A percentile compares a stretch with the other conserved stretches of the same genome.
phyloP scores from a whole-genome alignment of 169 alveolate species.

The Theileria annulata region DNA sequence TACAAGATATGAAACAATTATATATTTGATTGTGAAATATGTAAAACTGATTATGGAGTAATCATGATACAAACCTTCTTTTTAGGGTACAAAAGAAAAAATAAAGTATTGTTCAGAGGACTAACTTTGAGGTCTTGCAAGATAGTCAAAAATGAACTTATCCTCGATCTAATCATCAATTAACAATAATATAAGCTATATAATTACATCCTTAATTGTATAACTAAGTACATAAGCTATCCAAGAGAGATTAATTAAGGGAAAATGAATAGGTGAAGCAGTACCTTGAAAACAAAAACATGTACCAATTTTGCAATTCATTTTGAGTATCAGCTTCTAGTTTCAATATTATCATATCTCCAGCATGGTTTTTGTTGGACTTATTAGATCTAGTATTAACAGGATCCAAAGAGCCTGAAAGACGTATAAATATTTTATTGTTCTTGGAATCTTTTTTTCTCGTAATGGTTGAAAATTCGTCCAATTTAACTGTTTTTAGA shows the following conservation, averaged over 20 bases:
- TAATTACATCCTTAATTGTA: neutral
- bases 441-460: neutral
- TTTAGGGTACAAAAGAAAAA: constrained; percentile 18
- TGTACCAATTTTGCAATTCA: constrained; percentile 9
- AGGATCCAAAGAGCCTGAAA: constrained; percentile 13
- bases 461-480: constrained; percentile 25
- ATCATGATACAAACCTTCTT: neutral
- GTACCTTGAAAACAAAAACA: constrained; percentile 4
- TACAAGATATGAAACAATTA: neutral
- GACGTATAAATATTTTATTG: neutral
- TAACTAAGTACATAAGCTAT: neutral
- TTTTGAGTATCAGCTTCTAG: constrained; percentile 22
- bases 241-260: too few relatives aligned
- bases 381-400: neutral
- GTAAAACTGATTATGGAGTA: neutral
- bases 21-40: neutral
- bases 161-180: neutral
- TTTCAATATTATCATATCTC: neutral
- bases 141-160: constrained; percentile 16
- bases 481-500: constrained; percentile 12
- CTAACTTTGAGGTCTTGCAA: constrained; percentile 12
- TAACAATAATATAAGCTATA: neutral
- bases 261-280: neutral
- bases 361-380: neutral
- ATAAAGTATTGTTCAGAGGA: constrained; percentile 22